Percentiles rank a stretch among this genome's conserved stretches.
Evolutionary conservation across 306 rosid species (phyloP).

Genomic region (Trifolium repens): DNA sequence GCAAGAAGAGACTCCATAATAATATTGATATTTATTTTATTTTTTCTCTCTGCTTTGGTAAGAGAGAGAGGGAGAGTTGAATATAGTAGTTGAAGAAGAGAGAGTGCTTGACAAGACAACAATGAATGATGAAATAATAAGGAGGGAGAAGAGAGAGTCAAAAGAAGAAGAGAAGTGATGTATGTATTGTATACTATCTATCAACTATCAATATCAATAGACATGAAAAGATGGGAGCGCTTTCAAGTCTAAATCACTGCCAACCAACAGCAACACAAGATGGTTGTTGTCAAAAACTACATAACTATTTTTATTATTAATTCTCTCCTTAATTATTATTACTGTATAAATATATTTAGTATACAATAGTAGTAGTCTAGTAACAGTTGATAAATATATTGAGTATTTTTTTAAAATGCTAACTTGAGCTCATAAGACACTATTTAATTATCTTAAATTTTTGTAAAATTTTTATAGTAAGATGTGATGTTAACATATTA

Average conservation of each 20-base stretch:
- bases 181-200: conserved; percentile 48
- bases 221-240: conserved; percentile 99
- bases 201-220: conserved; percentile 91
- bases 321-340: too few species aligned
- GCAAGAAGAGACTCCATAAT: conserved; percentile 66
- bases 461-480: too few species aligned
- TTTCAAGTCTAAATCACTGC: conserved; percentile 97
- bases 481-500: too few species aligned
- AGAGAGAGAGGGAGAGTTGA: background rate
- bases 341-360: too few species aligned
- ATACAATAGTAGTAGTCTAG: too few species aligned
- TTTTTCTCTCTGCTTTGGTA: background rate
- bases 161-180: conserved; percentile 80
- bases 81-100: conserved; percentile 34
- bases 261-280: conserved; percentile 84
- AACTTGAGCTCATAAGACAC: too few species aligned
- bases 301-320: conserved; percentile 29
- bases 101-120: conserved; percentile 60
- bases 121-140: conserved; percentile 49
- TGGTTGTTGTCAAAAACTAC: conserved; percentile 69
- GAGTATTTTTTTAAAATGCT: too few species aligned
- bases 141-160: conserved; percentile 54
- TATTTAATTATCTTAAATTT: too few species aligned
- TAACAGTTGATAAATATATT: too few species aligned
- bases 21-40: background rate